Conservation (phyloP, 129 eudicot genomes). For the Saposhnikovia divaricata region DNA sequence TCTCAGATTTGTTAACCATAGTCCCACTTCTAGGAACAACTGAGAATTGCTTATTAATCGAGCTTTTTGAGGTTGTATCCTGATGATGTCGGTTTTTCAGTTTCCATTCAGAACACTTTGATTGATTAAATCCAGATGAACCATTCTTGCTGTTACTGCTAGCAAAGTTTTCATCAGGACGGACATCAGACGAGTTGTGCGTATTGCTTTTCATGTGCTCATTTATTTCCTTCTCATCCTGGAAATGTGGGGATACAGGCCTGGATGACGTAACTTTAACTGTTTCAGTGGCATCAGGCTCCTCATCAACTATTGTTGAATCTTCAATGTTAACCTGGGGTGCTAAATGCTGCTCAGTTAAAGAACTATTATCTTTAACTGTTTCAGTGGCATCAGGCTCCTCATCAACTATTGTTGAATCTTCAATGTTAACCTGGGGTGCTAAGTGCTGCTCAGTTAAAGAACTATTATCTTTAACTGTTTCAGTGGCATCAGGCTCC, state of each 20-base stretch:
- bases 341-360: constrained; percentile 20
- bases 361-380: constrained; percentile 39
- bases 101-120: constrained; percentile 42
- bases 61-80: constrained; percentile 31
- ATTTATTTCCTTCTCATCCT: constrained; percentile 26
- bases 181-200: constrained; percentile 23
- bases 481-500: constrained; percentile 25
- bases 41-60: constrained; percentile 38
- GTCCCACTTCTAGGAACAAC: constrained; percentile 41
- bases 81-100: constrained; percentile 23
- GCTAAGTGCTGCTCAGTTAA: constrained; percentile 22
- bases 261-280: constrained; percentile 40
- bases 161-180: not conserved
- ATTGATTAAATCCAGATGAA: constrained; percentile 31
- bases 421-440: constrained; percentile 27
- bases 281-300: constrained; percentile 23
- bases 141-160: constrained; percentile 4
- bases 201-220: constrained; percentile 18
- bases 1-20: constrained; percentile 44
- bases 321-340: constrained; percentile 28
- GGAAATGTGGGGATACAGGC: constrained; percentile 45
- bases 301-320: constrained; percentile 21
- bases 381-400: constrained; percentile 26
- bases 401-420: constrained; percentile 18
- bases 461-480: constrained; percentile 40